Percentiles rank a stretch among this genome's conserved stretches.
Evolutionary conservation across 2,329 filamentous ascomycete species (phyloP).

Genomic region (Daldinia eschscholtzii): DNA sequence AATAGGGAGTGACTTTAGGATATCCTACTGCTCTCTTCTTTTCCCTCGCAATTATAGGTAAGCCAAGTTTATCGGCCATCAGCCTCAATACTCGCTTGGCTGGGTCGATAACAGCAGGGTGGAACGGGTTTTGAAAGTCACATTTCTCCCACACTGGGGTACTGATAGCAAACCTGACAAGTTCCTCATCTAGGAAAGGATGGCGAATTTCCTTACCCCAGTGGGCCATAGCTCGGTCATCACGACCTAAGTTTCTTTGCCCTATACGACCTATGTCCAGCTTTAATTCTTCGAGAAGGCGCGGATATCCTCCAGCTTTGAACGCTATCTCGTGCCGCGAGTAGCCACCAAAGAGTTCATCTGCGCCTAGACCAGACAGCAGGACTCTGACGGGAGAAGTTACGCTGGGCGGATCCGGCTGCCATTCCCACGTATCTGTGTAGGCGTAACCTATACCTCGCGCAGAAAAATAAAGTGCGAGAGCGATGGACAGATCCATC

Average conservation of each 20-base stretch:
- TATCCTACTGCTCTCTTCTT: conserved; percentile 87
- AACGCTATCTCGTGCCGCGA: conserved; percentile 85
- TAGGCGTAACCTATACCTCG: conserved; percentile 72
- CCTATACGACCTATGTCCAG: conserved; percentile 88
- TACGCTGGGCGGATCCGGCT: conserved; percentile 39
- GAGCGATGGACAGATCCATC: conserved; percentile 97
- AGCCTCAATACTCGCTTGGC: conserved; percentile 86
- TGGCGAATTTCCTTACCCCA: conserved; percentile 92
- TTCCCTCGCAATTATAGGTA: conserved; percentile 79
- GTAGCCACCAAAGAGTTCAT: conserved; percentile 96
- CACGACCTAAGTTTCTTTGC: conserved; percentile 92
- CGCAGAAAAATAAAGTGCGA: conserved; percentile 94
- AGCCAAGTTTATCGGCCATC: conserved; percentile 78
- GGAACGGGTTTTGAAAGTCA: conserved; percentile 74
- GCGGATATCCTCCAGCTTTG: conserved; percentile 73
- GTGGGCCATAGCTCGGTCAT: conserved; percentile 90
- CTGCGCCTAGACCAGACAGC: conserved; percentile 91
- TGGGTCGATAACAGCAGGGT: conserved; percentile 69
- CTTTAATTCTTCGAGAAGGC: conserved; percentile 83
- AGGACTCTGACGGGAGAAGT: conserved; percentile 82
- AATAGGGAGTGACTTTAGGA: background rate
- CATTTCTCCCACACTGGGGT: conserved; percentile 87
- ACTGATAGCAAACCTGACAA: conserved; percentile 84
- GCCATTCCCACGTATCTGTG: conserved; percentile 47
- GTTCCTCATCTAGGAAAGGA: conserved; percentile 87